Base-by-base conservation (phyloP, 257 asterid genomes). In the Salvia splendens region DNA sequence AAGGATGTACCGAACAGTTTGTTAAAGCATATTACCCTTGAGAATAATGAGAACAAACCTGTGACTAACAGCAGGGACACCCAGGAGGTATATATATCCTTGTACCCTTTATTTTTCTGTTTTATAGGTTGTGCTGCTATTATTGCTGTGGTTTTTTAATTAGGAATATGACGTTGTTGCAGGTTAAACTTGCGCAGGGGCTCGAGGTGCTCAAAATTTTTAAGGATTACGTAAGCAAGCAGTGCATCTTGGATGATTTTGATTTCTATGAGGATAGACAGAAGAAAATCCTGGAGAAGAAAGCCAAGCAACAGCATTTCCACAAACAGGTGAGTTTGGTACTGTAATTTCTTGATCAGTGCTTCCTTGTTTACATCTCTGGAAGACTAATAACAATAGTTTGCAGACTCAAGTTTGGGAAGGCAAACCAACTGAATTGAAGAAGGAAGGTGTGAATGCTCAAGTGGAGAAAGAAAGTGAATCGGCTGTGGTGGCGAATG, bases 261-360 rank as follows among this genome's bases (percentile, higher is more conserved):
- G 90, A 84, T 33, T 88, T 88, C 79, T 88, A 88, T 2, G 89
- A 86, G 77, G 92, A 82, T 14, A 84, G 95, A 17, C 85, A 88
- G 73, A 88, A 81, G 41, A 83, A 71, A 73, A 85, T 85, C 45
- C 85, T 67, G 64, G 91, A 85, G 51, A 85, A 75, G 74, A 82
- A 85, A 75, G 78, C 81, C 52, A 84, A 80, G 78, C 80, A 79
- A 43, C 93, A 80, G 46, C 78, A 66, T 48, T 65, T 55, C 65
- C 79, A 74, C 63, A 86, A 78, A 67, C 80, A 82, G 80, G 91
- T 85, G 42, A 10, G 2, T n/a, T 52, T n/a, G 6, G 16, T n/a
- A 11, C n/a, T 28, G 4, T 6, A 11, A 36, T 38, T 41, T 49
- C 5, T 33, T 12, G 3, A 10, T 20, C 20, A 3, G 61, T 6